A percentile compares a stretch with the other conserved stretches of the same genome.
phyloP scores from a whole-genome alignment of 306 rosid genomes.

The Macrotyloma uniflorum region DNA sequence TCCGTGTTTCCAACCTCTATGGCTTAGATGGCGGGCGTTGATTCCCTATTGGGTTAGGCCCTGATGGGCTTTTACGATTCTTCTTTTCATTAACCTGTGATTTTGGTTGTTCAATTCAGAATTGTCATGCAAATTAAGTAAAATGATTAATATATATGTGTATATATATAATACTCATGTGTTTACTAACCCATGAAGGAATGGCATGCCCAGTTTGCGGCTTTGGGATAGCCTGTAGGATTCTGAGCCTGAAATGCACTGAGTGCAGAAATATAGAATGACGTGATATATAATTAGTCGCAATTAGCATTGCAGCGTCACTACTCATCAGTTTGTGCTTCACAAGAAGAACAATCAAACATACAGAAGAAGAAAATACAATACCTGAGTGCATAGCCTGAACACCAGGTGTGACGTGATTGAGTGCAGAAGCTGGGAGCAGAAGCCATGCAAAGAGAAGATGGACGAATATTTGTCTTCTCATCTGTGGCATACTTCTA shows the following conservation, averaged over 20 bases:
- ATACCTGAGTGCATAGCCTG: slow-evolving; percentile 64
- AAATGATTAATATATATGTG: not conserved
- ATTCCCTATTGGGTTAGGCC: slow-evolving; percentile 86
- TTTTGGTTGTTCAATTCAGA: not conserved
- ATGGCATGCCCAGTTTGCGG: slow-evolving; percentile 39
- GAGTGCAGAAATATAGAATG: slow-evolving; percentile 35
- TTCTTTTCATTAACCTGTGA: slow-evolving; percentile 56
- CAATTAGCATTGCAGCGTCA: slow-evolving; percentile 19
- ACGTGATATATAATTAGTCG: not conserved
- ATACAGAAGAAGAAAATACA: slow-evolving; percentile 8
- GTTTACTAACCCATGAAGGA: slow-evolving; percentile 50
- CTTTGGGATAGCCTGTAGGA: slow-evolving; percentile 41
- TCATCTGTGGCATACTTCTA: slow-evolving; percentile 51
- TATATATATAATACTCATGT: not conserved
- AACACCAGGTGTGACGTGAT: slow-evolving; percentile 39
- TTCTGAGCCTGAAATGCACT: slow-evolving; percentile 62
- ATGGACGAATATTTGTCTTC: slow-evolving; percentile 49
- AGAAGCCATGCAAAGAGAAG: slow-evolving; percentile 60
- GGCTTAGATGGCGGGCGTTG: slow-evolving; percentile 66
- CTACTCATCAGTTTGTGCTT: not conserved
- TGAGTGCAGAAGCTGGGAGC: slow-evolving; percentile 56
- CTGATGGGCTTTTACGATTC: slow-evolving; percentile 69
- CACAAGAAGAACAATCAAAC: not conserved
- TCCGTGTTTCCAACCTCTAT: slow-evolving; percentile 34
- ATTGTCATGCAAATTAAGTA: not conserved